phyloP scores from a whole-genome alignment of 176 grass and related monocot genomes.

The Musa troglodytarum region DNA sequence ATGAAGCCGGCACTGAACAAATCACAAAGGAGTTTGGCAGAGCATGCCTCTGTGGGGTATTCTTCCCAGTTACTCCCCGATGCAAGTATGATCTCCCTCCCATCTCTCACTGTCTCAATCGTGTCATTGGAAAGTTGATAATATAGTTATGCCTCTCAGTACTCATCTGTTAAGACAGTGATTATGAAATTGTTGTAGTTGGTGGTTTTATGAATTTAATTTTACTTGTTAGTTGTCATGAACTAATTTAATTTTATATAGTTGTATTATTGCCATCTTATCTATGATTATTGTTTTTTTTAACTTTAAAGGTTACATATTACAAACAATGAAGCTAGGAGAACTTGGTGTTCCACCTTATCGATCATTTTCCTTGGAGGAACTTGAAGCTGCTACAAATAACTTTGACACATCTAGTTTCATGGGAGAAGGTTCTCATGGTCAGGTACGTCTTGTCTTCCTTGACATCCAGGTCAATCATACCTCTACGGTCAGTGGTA shows the following conservation, averaged over 20 bases:
- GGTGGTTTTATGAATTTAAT: neutral
- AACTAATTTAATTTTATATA: neutral
- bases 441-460: slow-evolving; percentile 37
- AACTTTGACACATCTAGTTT: slow-evolving; percentile 88
- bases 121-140: too few species aligned
- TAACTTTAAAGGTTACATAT: slow-evolving; percentile 55
- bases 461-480: neutral
- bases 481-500: neutral
- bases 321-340: slow-evolving; percentile 77
- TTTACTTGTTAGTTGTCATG: neutral
- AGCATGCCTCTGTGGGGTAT: slow-evolving; percentile 51
- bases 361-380: slow-evolving; percentile 71
- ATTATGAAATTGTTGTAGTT: neutral
- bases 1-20: slow-evolving; percentile 24
- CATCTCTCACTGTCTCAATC: slow-evolving; percentile 1
- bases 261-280: neutral
- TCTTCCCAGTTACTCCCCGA: slow-evolving; percentile 67
- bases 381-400: slow-evolving; percentile 77
- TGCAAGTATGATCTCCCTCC: slow-evolving; percentile 53
- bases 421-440: slow-evolving; percentile 61
- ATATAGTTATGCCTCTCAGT: too few species aligned
- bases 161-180: too few species aligned
- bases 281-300: slow-evolving; percentile 6
- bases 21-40: slow-evolving; percentile 32
- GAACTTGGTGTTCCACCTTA: slow-evolving; percentile 78